A percentile compares a stretch with the other conserved stretches of the same genome.
phyloP scores from a whole-genome alignment of 768 basidiomycete species.

The Mycena epipterygia region DNA sequence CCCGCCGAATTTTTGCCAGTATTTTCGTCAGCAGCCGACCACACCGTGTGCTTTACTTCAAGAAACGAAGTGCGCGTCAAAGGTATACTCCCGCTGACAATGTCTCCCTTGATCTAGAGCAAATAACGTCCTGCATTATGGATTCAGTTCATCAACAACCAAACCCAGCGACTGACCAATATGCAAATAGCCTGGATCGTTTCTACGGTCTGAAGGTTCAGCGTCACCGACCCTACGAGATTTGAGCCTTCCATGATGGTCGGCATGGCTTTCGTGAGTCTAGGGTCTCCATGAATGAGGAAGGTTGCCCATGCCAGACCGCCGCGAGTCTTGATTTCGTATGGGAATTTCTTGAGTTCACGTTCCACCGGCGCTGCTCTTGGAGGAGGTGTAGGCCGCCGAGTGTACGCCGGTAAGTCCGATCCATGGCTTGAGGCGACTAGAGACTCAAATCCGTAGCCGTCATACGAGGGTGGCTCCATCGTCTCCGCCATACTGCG shows the following conservation, averaged over 20 bases:
- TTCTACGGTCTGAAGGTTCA: constrained; percentile 20
- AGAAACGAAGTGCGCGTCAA: constrained; percentile 8
- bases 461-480: constrained; percentile 37
- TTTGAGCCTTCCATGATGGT: constrained; percentile 27
- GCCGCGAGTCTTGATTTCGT: constrained; percentile 26
- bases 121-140: neutral
- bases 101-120: constrained; percentile 28
- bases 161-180: constrained; percentile 19
- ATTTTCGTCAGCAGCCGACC: constrained; percentile 28
- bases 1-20: neutral
- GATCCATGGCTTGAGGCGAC: constrained; percentile 26
- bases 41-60: constrained; percentile 22
- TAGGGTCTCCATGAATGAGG: constrained; percentile 24
- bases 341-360: constrained; percentile 20
- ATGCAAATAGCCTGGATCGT: constrained; percentile 31
- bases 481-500: constrained; percentile 14
- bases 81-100: constrained; percentile 1
- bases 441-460: constrained; percentile 32
- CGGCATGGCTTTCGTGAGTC: constrained; percentile 21
- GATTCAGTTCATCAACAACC: neutral
- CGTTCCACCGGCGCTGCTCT: neutral
- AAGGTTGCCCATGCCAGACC: constrained; percentile 27
- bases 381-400: constrained; percentile 26
- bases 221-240: constrained; percentile 8
- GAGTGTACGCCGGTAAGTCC: constrained; percentile 29